Conservation (phyloP, 2,329 filamentous ascomycete genomes). For the Penicillium sp. region DNA sequence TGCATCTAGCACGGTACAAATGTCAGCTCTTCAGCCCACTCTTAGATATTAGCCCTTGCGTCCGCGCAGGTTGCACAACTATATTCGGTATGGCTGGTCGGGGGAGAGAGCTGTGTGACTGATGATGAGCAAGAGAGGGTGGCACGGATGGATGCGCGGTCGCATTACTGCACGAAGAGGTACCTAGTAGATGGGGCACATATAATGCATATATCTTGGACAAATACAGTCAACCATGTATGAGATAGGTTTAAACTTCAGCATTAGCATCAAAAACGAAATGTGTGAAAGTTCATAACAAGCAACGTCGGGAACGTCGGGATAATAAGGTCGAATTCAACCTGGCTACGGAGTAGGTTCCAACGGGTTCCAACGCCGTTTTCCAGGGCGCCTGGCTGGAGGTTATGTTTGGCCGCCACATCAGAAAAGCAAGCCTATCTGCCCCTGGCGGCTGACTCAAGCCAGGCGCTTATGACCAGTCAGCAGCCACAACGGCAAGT, state of each 20-base stretch:
- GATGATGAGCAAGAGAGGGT: constrained; percentile 13
- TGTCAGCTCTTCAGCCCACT: constrained; percentile 2
- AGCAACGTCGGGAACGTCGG: background rate
- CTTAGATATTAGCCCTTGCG: constrained; percentile 33
- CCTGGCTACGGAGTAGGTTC: background rate
- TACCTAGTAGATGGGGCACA: constrained; percentile 1
- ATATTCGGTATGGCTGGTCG: constrained; percentile 26
- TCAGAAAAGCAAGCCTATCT: background rate
- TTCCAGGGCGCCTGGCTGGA: background rate
- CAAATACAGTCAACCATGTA: background rate
- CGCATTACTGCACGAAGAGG: constrained; percentile 17
- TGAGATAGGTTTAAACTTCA: background rate
- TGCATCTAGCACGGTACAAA: background rate
- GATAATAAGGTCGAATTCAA: background rate
- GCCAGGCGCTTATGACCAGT: background rate
- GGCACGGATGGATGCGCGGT: constrained; percentile 18
- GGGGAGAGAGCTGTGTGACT: constrained; percentile 22
- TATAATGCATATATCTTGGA: background rate
- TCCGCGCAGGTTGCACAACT: constrained; percentile 22
- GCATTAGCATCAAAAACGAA: background rate
- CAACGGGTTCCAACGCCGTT: background rate
- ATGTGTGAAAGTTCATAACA: background rate
- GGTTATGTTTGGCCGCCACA: background rate
- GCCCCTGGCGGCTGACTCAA: background rate
- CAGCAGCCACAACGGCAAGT: constrained; percentile 6